Percentiles rank a stretch among this genome's conserved stretches.
Evolutionary conservation across 441 rosid genomes (phyloP).

Genomic region (Jatropha podagrica): DNA sequence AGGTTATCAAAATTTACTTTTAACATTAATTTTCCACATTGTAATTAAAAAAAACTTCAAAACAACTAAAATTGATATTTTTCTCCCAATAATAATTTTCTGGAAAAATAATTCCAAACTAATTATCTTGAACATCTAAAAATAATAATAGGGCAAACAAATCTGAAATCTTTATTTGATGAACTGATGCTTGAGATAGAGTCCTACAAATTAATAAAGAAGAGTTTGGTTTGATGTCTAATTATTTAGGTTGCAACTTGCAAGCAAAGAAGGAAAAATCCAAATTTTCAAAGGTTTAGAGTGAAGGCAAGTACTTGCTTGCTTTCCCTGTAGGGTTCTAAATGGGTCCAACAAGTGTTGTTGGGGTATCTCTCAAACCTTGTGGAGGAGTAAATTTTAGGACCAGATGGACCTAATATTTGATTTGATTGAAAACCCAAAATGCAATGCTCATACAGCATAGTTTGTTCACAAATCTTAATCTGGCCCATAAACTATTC

Average conservation of each 20-base stretch:
- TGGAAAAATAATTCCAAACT: no score
- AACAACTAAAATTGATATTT: no score
- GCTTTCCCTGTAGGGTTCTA: neutral
- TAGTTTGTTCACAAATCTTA: slow-evolving; percentile 2
- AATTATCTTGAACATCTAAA: no score
- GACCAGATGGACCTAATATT: neutral
- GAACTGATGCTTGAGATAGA: no score
- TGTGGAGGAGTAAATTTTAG: neutral
- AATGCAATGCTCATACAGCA: neutral
- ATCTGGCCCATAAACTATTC: neutral
- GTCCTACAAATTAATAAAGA: neutral
- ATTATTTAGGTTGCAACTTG: neutral
- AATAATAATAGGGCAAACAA: no score
- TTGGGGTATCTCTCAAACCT: neutral
- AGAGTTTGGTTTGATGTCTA: neutral
- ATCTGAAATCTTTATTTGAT: no score
- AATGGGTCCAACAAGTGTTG: neutral
- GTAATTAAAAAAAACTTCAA: no score
- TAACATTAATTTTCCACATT: no score
- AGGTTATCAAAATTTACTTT: no score
- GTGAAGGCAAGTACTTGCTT: neutral
- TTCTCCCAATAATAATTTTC: no score
- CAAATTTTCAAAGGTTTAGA: neutral
- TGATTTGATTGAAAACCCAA: slow-evolving; percentile 1
- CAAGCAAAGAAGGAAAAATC: neutral